These are phyloP conservation scores for Ulmus americana DNA, from an alignment of 331 rosid genomes.

Conservation along the genomic window DNA sequence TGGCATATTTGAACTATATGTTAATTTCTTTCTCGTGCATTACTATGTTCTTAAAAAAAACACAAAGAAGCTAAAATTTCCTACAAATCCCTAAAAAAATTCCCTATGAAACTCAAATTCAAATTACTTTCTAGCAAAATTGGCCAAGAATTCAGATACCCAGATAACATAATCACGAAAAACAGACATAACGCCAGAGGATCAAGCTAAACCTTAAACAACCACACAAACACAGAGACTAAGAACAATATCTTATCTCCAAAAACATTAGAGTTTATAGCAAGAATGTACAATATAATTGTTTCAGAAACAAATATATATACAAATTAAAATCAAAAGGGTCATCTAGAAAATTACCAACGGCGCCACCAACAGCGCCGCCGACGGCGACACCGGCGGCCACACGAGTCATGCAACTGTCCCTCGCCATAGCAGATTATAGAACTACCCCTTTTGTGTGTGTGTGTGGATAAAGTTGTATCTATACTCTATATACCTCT, in stretches of 20 bases:
- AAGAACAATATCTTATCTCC: neutral
- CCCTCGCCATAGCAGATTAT: conserved; percentile 51
- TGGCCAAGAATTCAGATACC: neutral
- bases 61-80: neutral
- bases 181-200: neutral
- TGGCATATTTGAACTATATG: too few species aligned
- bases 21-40: neutral
- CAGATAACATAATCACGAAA: neutral
- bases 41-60: neutral
- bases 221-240: neutral
- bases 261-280: too few species aligned
- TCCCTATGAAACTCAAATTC: neutral
- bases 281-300: neutral
- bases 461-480: neutral
- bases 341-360: conserved; percentile 35
- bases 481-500: neutral
- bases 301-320: neutral
- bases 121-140: neutral
- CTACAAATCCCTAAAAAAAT: neutral
- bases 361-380: conserved; percentile 72
- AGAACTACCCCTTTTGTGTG: neutral
- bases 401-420: conserved; percentile 68
- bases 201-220: neutral
- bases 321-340: neutral
- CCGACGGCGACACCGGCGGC: conserved; percentile 70